Evolutionary conservation across 179 eudicot species (phyloP).

Genomic region (Beta corolliflora): DNA sequence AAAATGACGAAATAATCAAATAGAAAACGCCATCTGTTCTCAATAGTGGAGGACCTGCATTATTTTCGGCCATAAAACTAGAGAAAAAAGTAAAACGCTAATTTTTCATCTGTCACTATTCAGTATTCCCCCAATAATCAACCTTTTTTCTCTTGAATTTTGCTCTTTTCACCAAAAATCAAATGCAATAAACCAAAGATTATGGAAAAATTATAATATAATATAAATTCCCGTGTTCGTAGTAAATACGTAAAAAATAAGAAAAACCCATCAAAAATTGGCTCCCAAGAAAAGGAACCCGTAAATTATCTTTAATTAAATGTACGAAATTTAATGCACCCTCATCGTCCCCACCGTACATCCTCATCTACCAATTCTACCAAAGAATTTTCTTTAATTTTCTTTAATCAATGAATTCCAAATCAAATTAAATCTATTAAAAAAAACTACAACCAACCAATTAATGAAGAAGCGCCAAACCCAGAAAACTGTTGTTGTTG

Average conservation of each 20-base stretch:
- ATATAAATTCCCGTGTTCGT: background rate
- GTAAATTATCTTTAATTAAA: background rate
- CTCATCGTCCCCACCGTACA: background rate
- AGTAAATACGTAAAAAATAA: slow-evolving; percentile 5
- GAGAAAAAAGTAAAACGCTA: background rate
- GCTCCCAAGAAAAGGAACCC: slow-evolving; percentile 30
- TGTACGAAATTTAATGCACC: slow-evolving; percentile 19
- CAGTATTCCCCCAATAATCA: background rate
- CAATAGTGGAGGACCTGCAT: slow-evolving; percentile 9
- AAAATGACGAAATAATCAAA: slow-evolving; percentile 5
- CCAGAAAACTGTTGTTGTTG: too few relatives aligned
- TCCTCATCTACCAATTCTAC: slow-evolving; percentile 4
- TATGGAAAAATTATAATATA: too few relatives aligned
- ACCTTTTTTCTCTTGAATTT: background rate
- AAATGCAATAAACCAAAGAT: background rate
- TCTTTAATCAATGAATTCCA: too few relatives aligned
- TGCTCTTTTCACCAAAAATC: background rate
- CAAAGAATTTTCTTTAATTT: too few relatives aligned
- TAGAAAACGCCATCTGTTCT: background rate
- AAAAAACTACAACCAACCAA: too few relatives aligned
- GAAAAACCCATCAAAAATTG: slow-evolving; percentile 14
- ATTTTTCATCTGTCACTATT: background rate
- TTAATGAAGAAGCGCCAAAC: too few relatives aligned
- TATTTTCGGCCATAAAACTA: background rate
- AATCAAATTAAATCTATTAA: too few relatives aligned